phyloP scores from a whole-genome alignment of 2,329 filamentous ascomycete genomes.

The Penicillium sp. region DNA sequence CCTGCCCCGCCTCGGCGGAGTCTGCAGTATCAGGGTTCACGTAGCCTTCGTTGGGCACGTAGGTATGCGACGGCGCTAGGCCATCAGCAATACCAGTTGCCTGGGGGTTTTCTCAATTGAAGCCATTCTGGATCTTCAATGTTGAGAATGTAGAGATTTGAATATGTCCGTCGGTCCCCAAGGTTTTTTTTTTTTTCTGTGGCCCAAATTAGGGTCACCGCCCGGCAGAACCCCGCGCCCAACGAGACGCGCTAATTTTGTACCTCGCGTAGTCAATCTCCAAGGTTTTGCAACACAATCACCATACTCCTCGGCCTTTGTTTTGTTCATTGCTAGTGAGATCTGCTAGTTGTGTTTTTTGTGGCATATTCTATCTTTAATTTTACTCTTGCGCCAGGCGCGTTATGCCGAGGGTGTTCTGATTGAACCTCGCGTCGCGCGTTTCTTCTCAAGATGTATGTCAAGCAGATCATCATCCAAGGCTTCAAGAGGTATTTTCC shows the following conservation, averaged over 20 bases:
- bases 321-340: conserved; percentile 1
- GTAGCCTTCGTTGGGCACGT: conserved; percentile 52
- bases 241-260: conserved; percentile 25
- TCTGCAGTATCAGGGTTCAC: conserved; percentile 37
- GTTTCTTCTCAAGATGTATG: conserved; percentile 68
- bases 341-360: not conserved
- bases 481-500: conserved; percentile 88
- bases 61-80: conserved; percentile 47
- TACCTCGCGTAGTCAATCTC: conserved; percentile 16
- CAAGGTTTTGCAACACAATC: conserved; percentile 13
- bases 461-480: conserved; percentile 99
- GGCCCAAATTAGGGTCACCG: conserved; percentile 26
- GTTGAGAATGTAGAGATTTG: conserved; percentile 5
- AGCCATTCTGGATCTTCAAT: conserved; percentile 24
- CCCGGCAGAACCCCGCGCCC: conserved; percentile 40
- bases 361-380: not conserved
- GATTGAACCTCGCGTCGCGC: conserved; percentile 31
- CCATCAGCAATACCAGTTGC: conserved; percentile 43
- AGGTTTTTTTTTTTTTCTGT: conserved; percentile 29
- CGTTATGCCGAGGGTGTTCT: conserved; percentile 32
- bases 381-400: conserved; percentile 11
- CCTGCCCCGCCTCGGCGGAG: conserved; percentile 34
- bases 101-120: conserved; percentile 20
- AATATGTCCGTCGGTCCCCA: conserved; percentile 11
- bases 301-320: conserved; percentile 2